A percentile compares a stretch with the other conserved stretches of the same genome.
Conservation (phyloP, 805 yeast genomes). For the Pichia phayaonensis region DNA sequence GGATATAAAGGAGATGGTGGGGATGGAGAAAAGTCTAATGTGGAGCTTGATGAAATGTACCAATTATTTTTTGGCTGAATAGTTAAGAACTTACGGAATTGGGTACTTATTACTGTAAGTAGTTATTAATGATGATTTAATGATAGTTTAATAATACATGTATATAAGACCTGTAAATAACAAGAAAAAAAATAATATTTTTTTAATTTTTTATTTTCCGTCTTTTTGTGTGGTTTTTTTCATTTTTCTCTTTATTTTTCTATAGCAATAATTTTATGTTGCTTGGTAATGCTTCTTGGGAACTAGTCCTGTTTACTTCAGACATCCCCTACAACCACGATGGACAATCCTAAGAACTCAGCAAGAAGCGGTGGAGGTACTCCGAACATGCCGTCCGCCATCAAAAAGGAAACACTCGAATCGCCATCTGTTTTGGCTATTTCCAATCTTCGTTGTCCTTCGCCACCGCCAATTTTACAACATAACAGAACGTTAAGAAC, state of each 20-base stretch:
- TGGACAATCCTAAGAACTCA: not conserved
- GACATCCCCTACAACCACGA: not conserved
- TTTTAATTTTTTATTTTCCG: not conserved
- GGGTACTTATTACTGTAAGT: no score
- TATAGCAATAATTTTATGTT: no score
- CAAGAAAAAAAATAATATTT: no score
- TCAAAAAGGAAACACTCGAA: conserved; percentile 13
- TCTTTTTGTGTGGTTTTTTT: not conserved
- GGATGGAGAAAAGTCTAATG: not conserved
- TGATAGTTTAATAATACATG: not conserved
- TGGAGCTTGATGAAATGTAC: not conserved
- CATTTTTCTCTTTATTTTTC: not conserved
- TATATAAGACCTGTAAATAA: no score
- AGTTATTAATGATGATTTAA: not conserved
- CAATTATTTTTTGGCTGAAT: not conserved
- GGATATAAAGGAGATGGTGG: not conserved
- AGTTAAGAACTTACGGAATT: not conserved
- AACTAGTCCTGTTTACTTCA: no score
- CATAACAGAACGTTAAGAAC: not conserved
- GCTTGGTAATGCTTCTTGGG: no score
- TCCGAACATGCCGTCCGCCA: not conserved
- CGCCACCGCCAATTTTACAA: conserved; percentile 63
- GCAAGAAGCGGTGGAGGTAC: not conserved
- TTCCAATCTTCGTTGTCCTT: conserved; percentile 55
- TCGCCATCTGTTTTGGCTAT: conserved; percentile 51